Percentiles rank a stretch among this genome's conserved stretches.
These are phyloP conservation scores for Heliamphora pulchella DNA, from an alignment of 179 eudicot genomes.

Conservation along the genomic window DNA sequence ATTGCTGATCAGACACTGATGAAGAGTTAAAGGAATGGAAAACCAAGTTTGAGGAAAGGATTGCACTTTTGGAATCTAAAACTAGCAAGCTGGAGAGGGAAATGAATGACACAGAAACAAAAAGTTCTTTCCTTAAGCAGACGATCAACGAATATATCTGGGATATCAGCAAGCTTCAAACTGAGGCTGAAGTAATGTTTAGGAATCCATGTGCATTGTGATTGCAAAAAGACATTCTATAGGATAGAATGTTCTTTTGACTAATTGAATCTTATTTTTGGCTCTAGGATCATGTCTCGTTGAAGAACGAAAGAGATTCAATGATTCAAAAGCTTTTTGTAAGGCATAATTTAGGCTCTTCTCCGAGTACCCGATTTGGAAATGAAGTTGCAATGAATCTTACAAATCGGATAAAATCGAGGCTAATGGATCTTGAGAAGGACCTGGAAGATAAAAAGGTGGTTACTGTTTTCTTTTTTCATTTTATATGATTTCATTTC, in stretches of 20 bases:
- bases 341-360: constrained; percentile 59
- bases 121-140: constrained; percentile 24
- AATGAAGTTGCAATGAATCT: constrained; percentile 56
- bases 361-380: constrained; percentile 52
- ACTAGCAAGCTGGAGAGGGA: constrained; percentile 61
- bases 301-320: constrained; percentile 69
- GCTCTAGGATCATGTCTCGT: constrained; percentile 48
- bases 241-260: too few relatives aligned
- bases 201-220: constrained; percentile 10
- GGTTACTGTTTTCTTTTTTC: not conserved
- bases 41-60: constrained; percentile 56
- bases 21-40: constrained; percentile 78
- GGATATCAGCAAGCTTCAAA: constrained; percentile 71
- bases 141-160: constrained; percentile 25
- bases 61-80: constrained; percentile 41
- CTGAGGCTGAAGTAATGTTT: constrained; percentile 59
- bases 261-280: constrained; percentile 19
- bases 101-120: constrained; percentile 39
- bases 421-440: constrained; percentile 50
- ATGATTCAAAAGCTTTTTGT: constrained; percentile 52
- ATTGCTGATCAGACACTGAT: constrained; percentile 54
- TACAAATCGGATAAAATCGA: constrained; percentile 42
- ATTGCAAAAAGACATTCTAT: not conserved
- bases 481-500: not conserved
- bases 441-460: constrained; percentile 81